Conservation (phyloP, 345 rosid genomes). For the Sisymbrium irio region DNA sequence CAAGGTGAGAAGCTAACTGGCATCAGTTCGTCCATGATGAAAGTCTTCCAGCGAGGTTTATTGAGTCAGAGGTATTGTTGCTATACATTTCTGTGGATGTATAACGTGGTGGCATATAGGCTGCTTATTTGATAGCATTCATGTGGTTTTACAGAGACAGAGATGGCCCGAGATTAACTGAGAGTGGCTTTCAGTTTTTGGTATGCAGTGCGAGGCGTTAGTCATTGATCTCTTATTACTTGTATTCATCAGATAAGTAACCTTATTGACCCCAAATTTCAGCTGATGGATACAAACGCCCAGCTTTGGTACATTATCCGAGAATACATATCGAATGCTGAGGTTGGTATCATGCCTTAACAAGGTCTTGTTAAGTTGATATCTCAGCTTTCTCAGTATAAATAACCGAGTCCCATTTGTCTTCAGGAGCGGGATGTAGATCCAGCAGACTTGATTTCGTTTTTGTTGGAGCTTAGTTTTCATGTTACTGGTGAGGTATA, state of each 20-base stretch:
- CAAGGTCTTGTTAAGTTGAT: constrained; percentile 20
- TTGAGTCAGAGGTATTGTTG: constrained; percentile 60
- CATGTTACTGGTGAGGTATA: constrained; percentile 88
- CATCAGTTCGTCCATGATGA: constrained; percentile 92
- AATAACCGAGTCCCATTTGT: constrained; percentile 17
- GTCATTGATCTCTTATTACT: constrained; percentile 18
- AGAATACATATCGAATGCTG: constrained; percentile 90
- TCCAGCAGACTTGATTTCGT: constrained; percentile 82
- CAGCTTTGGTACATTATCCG: constrained; percentile 97
- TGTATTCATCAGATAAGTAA: constrained; percentile 25
- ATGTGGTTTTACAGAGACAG: constrained; percentile 55
- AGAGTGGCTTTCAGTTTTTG: constrained; percentile 98
- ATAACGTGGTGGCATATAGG: constrained; percentile 10
- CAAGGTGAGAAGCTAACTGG: constrained; percentile 67
- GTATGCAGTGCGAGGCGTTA: constrained; percentile 49
- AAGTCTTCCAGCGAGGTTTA: constrained; percentile 85
- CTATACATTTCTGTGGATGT: constrained; percentile 11
- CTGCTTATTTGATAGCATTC: constrained; percentile 2
- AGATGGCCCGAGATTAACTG: constrained; percentile 79
- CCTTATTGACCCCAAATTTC: constrained; percentile 32
- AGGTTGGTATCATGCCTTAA: constrained; percentile 48
- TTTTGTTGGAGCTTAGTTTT: constrained; percentile 96
- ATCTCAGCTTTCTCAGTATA: background rate
- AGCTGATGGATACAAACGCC: constrained; percentile 98
- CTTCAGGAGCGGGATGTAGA: constrained; percentile 84